Evolutionary conservation across 1,139 yeast species (phyloP).

Genomic region (Taiozyma onychis): DNA sequence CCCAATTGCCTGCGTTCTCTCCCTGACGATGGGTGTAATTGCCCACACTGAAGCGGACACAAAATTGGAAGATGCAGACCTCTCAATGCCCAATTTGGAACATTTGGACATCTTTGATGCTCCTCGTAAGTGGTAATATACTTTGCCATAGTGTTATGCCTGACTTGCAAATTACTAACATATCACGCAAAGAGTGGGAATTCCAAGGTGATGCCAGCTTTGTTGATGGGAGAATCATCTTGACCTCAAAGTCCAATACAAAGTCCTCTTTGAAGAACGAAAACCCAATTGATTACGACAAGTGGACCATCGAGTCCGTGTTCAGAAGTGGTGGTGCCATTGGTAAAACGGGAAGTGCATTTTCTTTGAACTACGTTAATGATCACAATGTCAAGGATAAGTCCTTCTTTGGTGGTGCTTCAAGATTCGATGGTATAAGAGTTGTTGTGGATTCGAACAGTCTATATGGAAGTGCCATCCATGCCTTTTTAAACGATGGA

Average conservation of each 20-base stretch:
- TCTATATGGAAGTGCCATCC: constrained; percentile 40
- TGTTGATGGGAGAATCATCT: constrained; percentile 37
- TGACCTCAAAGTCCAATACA: constrained; percentile 36
- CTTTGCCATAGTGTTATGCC: too few relatives aligned
- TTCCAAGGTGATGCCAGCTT: constrained; percentile 29
- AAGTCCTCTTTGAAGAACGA: constrained; percentile 46
- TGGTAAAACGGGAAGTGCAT: constrained; percentile 32
- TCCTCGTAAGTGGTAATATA: constrained; percentile 12
- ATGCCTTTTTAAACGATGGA: constrained; percentile 56
- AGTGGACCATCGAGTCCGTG: constrained; percentile 58
- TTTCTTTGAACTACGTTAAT: constrained; percentile 26
- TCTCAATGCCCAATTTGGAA: constrained; percentile 35
- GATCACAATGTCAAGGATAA: constrained; percentile 26
- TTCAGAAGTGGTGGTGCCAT: constrained; percentile 50
- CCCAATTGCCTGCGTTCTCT: neutral
- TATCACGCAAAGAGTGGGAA: constrained; percentile 28
- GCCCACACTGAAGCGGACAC: constrained; percentile 20
- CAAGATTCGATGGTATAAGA: constrained; percentile 55
- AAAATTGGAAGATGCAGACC: constrained; percentile 21
- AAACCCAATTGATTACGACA: constrained; percentile 24
- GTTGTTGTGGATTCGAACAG: constrained; percentile 42
- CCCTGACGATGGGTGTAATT: neutral
- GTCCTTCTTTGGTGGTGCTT: constrained; percentile 42
- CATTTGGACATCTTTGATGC: constrained; percentile 19
- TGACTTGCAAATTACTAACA: constrained; percentile 1